Percentiles rank a stretch among this genome's conserved stretches.
Evolutionary conservation across 169 alveolate species (phyloP).

Genomic region (Amoebophrya sp.): DNA sequence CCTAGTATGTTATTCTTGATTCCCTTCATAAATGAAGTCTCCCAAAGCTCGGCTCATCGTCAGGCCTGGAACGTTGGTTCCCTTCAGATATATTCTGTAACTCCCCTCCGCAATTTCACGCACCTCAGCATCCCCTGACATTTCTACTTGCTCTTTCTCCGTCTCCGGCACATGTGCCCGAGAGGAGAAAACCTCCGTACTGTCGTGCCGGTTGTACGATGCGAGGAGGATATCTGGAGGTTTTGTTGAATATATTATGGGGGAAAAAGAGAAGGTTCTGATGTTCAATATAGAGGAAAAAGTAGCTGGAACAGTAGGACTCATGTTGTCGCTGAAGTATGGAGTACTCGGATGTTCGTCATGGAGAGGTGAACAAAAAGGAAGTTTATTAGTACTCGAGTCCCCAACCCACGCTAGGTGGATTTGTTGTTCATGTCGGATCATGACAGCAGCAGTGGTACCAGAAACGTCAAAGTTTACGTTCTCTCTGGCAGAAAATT

Average conservation of each 20-base stretch:
- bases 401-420: background rate
- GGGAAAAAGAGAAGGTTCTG: background rate
- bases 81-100: background rate
- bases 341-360: background rate
- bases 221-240: conserved; percentile 41
- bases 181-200: background rate
- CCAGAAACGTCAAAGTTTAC: conserved; percentile 46
- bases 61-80: background rate
- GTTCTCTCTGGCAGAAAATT: conserved; percentile 33
- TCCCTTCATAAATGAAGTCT: no score
- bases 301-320: no score
- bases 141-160: background rate
- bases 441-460: conserved; percentile 34
- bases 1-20: no score
- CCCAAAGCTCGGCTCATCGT: background rate
- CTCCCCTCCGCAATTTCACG: background rate
- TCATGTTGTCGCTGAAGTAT: no score
- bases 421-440: conserved; percentile 40
- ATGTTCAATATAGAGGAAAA: background rate
- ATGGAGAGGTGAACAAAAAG: background rate
- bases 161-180: background rate
- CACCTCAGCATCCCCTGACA: background rate
- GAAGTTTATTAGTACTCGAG: background rate
- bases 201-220: conserved; percentile 43
- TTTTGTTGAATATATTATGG: conserved; percentile 37